Percentiles rank a stretch among this genome's conserved stretches.
Conservation (phyloP, 2,329 filamentous ascomycete genomes). For the Herpotrichia juniperi region DNA sequence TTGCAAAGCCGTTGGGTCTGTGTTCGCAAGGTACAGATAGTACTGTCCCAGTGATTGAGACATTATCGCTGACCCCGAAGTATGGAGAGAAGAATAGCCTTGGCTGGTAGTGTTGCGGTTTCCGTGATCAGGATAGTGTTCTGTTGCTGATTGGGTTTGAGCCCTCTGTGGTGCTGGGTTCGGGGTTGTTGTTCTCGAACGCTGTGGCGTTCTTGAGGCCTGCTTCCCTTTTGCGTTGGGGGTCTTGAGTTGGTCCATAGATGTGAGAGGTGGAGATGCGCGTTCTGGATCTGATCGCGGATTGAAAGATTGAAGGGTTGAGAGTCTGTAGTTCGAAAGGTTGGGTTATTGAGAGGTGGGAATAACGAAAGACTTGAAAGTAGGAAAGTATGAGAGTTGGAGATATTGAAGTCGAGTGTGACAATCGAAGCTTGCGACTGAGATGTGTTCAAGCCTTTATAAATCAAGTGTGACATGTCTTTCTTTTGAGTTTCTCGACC, state of each 20-base stretch:
- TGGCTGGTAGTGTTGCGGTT: background rate
- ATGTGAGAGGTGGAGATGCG: background rate
- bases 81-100: constrained; percentile 4
- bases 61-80: constrained; percentile 3
- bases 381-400: too few species aligned
- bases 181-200: constrained; percentile 2
- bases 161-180: background rate
- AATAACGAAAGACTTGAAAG: too few species aligned
- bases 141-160: background rate
- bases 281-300: background rate
- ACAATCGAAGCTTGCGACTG: too few species aligned
- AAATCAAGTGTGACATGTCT: background rate
- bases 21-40: constrained; percentile 12
- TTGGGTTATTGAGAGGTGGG: too few species aligned
- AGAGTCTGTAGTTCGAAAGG: too few species aligned
- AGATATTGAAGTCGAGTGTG: too few species aligned
- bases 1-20: background rate
- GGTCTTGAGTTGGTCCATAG: background rate
- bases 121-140: constrained; percentile 4
- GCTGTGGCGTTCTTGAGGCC: background rate
- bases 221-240: constrained; percentile 1
- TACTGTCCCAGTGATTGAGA: constrained; percentile 14
- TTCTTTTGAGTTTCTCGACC: background rate
- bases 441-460: background rate
- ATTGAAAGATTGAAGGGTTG: background rate